phyloP scores from a whole-genome alignment of 2,329 filamentous ascomycete species.

The Grosmannia serpens region DNA sequence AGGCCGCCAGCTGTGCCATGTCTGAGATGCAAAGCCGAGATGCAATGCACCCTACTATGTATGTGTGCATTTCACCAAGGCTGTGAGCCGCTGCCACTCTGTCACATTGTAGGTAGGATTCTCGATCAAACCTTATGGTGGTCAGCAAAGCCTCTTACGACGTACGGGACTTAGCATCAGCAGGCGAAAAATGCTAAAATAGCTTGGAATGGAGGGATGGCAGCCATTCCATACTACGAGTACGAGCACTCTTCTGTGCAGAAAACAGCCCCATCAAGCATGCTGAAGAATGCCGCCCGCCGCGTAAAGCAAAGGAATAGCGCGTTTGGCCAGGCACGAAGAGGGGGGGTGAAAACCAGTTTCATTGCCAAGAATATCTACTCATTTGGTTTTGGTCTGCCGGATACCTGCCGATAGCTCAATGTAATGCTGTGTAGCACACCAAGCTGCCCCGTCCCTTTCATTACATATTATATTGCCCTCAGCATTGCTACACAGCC shows the following conservation, averaged over 20 bases:
- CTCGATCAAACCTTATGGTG: neutral
- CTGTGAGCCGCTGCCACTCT: neutral
- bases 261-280: neutral
- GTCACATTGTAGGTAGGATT: neutral
- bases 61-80: neutral
- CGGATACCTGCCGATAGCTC: too few relatives aligned
- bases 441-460: too few relatives aligned
- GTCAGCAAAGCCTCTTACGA: neutral
- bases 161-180: too few relatives aligned
- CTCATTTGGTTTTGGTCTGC: too few relatives aligned
- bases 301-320: neutral
- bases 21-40: neutral
- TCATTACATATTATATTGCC: too few relatives aligned
- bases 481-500: too few relatives aligned
- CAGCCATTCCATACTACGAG: neutral
- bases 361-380: too few relatives aligned
- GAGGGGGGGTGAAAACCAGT: neutral
- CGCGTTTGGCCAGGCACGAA: neutral
- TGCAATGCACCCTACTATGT: too few relatives aligned
- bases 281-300: neutral
- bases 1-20: neutral
- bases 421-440: too few relatives aligned
- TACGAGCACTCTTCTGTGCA: too few relatives aligned
- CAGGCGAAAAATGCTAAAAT: neutral
- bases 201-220: neutral